Conservation (phyloP, 306 rosid genomes). For the Cyamopsis tetragonoloba region DNA sequence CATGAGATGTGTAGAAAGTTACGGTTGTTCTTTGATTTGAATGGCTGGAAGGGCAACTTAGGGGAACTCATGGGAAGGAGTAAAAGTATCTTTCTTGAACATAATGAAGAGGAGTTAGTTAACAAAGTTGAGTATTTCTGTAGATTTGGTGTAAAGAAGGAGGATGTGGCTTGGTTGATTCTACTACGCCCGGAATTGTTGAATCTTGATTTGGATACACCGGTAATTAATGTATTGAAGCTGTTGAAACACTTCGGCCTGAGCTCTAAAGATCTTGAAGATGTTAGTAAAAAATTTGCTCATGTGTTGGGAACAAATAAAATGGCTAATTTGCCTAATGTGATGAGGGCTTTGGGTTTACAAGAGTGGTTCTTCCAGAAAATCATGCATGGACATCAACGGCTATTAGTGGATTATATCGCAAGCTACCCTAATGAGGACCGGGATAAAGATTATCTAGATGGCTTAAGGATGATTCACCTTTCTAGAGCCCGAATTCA, state of each 20-base stretch:
- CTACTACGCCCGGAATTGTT: constrained; percentile 43
- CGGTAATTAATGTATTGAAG: constrained; percentile 43
- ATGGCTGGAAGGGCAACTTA: constrained; percentile 37
- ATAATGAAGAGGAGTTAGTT: constrained; percentile 40
- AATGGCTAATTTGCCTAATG: constrained; percentile 61
- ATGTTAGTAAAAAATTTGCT: constrained; percentile 29
- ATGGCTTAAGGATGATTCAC: constrained; percentile 37
- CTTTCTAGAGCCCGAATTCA: constrained; percentile 28
- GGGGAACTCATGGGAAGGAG: constrained; percentile 39
- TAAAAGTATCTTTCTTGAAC: constrained; percentile 38
- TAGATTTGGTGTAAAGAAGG: constrained; percentile 48
- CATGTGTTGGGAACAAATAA: constrained; percentile 59
- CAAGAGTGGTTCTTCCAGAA: constrained; percentile 56
- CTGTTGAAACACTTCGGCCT: constrained; percentile 56
- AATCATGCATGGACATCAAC: constrained; percentile 30
- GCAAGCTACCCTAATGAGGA: constrained; percentile 41
- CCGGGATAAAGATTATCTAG: constrained; percentile 26
- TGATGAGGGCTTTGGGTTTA: constrained; percentile 57
- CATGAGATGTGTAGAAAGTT: constrained; percentile 50
- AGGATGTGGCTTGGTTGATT: constrained; percentile 44
- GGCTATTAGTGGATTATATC: constrained; percentile 36
- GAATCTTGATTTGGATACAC: constrained; percentile 44
- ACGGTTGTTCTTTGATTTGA: constrained; percentile 46
- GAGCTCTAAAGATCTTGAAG: constrained; percentile 13
- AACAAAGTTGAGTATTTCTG: constrained; percentile 41